These are phyloP conservation scores for Malus hybrid DNA, from an alignment of 331 rosid genomes.

Conservation along the genomic window DNA sequence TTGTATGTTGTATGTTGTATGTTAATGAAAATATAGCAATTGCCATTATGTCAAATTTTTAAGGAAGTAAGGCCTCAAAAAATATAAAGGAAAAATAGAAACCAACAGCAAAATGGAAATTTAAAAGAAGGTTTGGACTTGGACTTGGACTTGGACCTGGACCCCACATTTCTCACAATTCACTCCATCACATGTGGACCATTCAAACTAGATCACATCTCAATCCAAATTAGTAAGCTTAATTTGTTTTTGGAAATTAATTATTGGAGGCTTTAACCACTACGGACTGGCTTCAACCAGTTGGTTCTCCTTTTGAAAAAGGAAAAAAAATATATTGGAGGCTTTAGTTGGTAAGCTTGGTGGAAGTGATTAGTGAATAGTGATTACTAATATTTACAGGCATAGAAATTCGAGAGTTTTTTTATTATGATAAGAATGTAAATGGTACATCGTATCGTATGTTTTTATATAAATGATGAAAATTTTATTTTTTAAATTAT, in stretches of 20 bases:
- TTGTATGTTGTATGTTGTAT: background rate
- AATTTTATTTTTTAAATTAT: too few species aligned
- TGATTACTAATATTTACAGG: background rate
- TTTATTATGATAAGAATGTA: too few species aligned
- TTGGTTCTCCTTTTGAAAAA: too few species aligned
- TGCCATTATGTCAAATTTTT: background rate
- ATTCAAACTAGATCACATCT: background rate
- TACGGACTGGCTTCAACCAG: too few species aligned
- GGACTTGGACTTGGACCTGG: background rate
- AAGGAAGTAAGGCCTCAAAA: background rate
- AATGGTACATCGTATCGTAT: too few species aligned
- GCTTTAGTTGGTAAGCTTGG: background rate
- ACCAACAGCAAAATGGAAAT: background rate
- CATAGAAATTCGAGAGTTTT: background rate
- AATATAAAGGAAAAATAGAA: background rate
- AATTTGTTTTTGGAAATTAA: background rate
- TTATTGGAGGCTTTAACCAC: background rate
- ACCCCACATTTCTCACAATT: constrained; percentile 29
- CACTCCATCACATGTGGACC: constrained; percentile 46
- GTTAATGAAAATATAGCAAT: background rate
- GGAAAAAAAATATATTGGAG: too few species aligned
- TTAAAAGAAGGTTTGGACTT: background rate
- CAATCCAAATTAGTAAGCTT: background rate
- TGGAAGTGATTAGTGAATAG: background rate
- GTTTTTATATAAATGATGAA: too few species aligned